Evolutionary conservation across 352 stramenopile species (phyloP).

Genomic region (Phytopythium ostracodes): DNA sequence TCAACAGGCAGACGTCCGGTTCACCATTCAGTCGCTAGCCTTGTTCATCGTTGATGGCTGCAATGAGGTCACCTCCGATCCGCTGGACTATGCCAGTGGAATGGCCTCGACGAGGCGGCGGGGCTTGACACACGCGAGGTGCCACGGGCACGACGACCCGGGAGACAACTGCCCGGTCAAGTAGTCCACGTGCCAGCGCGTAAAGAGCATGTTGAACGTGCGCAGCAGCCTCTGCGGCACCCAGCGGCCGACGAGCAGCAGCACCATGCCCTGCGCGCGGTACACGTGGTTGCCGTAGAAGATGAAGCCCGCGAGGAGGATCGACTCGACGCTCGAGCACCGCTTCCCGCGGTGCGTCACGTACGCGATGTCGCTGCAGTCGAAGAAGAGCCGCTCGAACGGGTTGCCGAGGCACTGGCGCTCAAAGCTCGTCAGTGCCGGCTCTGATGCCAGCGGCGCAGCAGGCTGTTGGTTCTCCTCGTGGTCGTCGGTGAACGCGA

Average conservation of each 20-base stretch:
- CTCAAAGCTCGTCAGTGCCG: conserved; percentile 16
- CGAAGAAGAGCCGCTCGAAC: conserved; percentile 14
- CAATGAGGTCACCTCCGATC: no score
- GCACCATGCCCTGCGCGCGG: conserved; percentile 10
- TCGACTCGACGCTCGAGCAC: conserved; percentile 11
- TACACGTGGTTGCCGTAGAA: conserved; percentile 19
- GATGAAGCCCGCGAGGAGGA: conserved; percentile 14
- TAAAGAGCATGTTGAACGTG: conserved; percentile 22
- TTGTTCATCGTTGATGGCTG: not conserved
- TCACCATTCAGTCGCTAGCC: not conserved
- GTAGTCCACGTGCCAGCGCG: conserved; percentile 16
- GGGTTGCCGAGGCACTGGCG: conserved; percentile 14
- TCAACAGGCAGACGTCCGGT: not conserved
- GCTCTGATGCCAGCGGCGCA: not conserved
- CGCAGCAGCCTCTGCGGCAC: conserved; percentile 15
- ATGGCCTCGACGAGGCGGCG: not conserved
- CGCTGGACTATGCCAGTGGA: not conserved
- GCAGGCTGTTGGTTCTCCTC: not conserved
- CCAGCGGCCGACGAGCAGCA: conserved; percentile 14
- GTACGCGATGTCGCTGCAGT: conserved; percentile 20
- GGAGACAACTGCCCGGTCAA: conserved; percentile 2
- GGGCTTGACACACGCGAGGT: conserved; percentile 10
- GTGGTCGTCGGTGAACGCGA: not conserved
- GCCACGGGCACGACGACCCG: conserved; percentile 19
- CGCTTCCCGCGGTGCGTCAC: conserved; percentile 4